Conservation (phyloP, 1,284 basidiomycete genomes). For the Sporisorium iseilematis-ciliati region DNA sequence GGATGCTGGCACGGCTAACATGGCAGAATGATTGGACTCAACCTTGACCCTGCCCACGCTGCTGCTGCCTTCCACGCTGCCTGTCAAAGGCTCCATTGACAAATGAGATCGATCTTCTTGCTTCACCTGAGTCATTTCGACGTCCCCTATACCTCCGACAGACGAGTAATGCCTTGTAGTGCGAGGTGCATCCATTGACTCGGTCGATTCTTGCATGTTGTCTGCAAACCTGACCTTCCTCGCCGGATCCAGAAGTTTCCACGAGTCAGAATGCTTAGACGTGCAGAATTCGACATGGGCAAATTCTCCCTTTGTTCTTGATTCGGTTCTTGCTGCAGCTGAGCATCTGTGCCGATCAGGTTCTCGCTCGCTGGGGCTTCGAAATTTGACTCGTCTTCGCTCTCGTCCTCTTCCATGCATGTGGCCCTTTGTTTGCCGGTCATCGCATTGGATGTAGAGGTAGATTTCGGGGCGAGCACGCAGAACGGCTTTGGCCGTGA, state of each 20-base stretch:
- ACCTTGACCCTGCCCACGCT: neutral
- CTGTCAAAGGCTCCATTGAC: neutral
- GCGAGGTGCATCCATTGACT: neutral
- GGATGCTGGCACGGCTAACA: neutral
- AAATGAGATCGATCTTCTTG: neutral
- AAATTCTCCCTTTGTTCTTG: constrained; percentile 12
- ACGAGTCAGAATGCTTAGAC: neutral
- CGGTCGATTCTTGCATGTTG: neutral
- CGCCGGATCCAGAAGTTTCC: neutral
- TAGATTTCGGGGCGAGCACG: neutral
- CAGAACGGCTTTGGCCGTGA: constrained; percentile 14
- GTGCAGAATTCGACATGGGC: constrained; percentile 16
- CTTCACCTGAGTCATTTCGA: constrained; percentile 8
- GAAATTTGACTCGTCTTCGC: neutral
- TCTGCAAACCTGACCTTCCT: constrained; percentile 2
- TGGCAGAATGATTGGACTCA: neutral
- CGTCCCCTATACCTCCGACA: neutral
- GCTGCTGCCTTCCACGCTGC: neutral
- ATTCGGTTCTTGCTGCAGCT: neutral
- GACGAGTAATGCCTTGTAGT: constrained; percentile 4
- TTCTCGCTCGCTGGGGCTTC: neutral
- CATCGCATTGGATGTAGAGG: no score
- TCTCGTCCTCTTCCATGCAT: constrained; percentile 2
- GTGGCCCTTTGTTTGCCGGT: constrained; percentile 3
- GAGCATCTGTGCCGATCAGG: neutral